A percentile compares a stretch with the other conserved stretches of the same genome.
These are phyloP conservation scores for Candida koratica DNA, from an alignment of 805 yeast species.

Conservation along the genomic window DNA sequence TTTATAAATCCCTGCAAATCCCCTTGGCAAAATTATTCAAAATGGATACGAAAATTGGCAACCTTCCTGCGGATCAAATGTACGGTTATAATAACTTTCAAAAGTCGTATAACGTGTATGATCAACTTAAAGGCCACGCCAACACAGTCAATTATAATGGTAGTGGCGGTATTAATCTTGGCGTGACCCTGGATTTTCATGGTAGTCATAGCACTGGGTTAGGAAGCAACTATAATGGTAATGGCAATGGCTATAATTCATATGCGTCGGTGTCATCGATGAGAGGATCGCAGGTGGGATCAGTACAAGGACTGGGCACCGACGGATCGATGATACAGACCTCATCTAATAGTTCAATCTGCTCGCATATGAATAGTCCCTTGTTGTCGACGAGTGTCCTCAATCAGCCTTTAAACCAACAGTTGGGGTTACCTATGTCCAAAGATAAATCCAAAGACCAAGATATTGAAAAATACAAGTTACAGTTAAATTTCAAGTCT, in stretches of 20 bases:
- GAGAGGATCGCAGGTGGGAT: constrained; percentile 3
- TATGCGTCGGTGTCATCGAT: constrained; percentile 5
- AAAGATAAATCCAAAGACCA: constrained; percentile 5
- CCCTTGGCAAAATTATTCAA: not conserved
- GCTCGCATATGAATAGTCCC: constrained; percentile 5
- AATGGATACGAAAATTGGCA: constrained; percentile 3
- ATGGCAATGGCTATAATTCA: constrained; percentile 3
- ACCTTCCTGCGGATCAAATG: constrained; percentile 5
- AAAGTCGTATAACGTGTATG: constrained; percentile 8
- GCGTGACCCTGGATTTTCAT: not conserved
- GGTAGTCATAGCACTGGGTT: not conserved
- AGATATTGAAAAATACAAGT: constrained; percentile 36
- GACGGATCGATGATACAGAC: not conserved
- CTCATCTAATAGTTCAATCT: constrained; percentile 3
- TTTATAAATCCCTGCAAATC: not conserved
- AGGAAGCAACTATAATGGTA: constrained; percentile 1
- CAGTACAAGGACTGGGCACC: not conserved
- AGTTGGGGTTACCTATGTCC: constrained; percentile 2
- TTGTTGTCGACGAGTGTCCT: constrained; percentile 1
- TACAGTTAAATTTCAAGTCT: constrained; percentile 55
- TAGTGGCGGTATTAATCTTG: not conserved
- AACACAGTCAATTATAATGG: not conserved
- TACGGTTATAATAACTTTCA: constrained; percentile 5
- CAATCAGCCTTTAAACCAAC: constrained; percentile 3
- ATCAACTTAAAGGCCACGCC: constrained; percentile 4